Evolutionary conservation across 352 stramenopile genomes (phyloP), one percentile per base, ranked within the genome.

Genomic region (Globisporangium radiosum): DNA sequence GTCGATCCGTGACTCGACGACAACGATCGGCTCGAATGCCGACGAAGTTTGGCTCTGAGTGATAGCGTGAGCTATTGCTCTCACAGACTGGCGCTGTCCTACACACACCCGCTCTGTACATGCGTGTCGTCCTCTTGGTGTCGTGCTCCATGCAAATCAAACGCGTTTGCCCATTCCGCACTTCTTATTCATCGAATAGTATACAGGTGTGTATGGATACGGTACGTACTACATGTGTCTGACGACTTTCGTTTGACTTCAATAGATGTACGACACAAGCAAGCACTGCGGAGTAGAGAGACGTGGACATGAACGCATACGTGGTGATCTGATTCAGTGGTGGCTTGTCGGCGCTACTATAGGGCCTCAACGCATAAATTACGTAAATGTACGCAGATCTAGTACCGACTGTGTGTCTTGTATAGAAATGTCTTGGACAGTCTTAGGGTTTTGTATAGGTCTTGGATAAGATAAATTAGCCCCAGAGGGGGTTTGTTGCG

Each of bases 1-100:
- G 25, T 86, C 73, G 19, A 71, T 75, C 15, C 75, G 78, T 17
- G 81, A 88, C 73, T 91, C 81, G 60, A 70, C 71, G 54, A 59
- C 71, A 3, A 79, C 73, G 33, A 76, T 70, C 37, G 63, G 69
- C 13, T 88, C 78, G 44, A 88, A 61, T 61, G 48, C 49, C 36
- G 61, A 66, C 47, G 61, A 66, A 62, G 64, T 71, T 14, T 71
- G 64, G 64, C 64, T 71, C 13, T 70, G 56, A 65, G 40, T 25
- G 45, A 19, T 39, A 37, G 19, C 19, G 19, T 25, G 19, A 25
- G 19, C 19, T 25, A 25, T 25, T 25, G 19, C 19, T 25, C 19
- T 25, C 19, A 25, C 19, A 25, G 19, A 25, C 19, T 25, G 19
- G 19, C 19, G 19, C 19, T 25, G 19, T 25, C 19, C 19, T 25